These are phyloP conservation scores for Saccharomycopsis vini DNA, from an alignment of 805 yeast species.

Conservation along the genomic window DNA sequence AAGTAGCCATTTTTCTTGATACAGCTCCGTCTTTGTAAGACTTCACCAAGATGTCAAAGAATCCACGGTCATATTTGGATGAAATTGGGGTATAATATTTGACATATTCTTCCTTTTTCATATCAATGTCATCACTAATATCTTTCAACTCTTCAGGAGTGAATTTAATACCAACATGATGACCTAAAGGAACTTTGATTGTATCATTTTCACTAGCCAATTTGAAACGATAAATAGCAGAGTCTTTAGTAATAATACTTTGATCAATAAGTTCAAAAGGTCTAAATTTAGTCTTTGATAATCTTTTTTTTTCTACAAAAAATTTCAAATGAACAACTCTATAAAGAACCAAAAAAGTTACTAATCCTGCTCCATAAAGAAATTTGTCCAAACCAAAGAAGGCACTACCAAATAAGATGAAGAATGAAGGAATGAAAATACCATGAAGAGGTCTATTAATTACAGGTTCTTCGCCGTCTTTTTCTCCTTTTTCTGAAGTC, in stretches of 20 bases:
- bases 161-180: slow-evolving; percentile 54
- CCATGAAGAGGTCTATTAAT: slow-evolving; percentile 52
- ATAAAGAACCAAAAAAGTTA: slow-evolving; percentile 28
- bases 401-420: slow-evolving; percentile 53
- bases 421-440: slow-evolving; percentile 57
- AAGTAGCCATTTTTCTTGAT: slow-evolving; percentile 55
- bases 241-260: slow-evolving; percentile 60
- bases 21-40: slow-evolving; percentile 67
- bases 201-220: slow-evolving; percentile 51
- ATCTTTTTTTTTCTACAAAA: slow-evolving; percentile 25
- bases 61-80: slow-evolving; percentile 59
- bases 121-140: slow-evolving; percentile 16
- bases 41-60: slow-evolving; percentile 68
- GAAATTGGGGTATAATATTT: slow-evolving; percentile 75
- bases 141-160: slow-evolving; percentile 11
- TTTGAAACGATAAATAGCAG: slow-evolving; percentile 67
- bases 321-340: slow-evolving; percentile 30
- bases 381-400: slow-evolving; percentile 35
- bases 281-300: slow-evolving; percentile 48
- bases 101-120: slow-evolving; percentile 30
- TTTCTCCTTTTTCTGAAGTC: not conserved
- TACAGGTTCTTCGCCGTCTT: not conserved
- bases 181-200: slow-evolving; percentile 64
- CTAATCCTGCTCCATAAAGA: slow-evolving; percentile 26
- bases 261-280: slow-evolving; percentile 64